Base-by-base conservation (phyloP, 164 flowering plant species). In the Nymphaea colorata region DNA sequence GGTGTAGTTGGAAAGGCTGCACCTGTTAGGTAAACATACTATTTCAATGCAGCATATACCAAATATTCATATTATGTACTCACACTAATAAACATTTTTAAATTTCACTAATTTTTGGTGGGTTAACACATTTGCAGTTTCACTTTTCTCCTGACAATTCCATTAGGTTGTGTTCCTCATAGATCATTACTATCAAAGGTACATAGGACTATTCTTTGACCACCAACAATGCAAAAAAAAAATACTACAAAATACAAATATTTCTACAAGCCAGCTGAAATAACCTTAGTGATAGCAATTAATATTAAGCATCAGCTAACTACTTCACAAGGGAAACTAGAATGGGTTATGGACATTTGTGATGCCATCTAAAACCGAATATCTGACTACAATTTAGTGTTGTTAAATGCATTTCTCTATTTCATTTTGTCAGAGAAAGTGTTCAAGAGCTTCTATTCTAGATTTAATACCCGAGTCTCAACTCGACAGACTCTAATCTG, bases 1-100 rank as follows among this genome's bases (percentile, higher is more conserved):
- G 83, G 79, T 78, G 85, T 41, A 90, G 79, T 68, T 74, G 72
- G 69, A 85, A 78, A 44, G 82, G 79, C 67, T 76, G 79, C 47
- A 77, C 80, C 90, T 90, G 77, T 42, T n/a, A 61, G 62, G 75
- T 18, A 68, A n/a, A 18, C 17, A 25, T 7, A 25, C 3, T 64
- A 36, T 64, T 15, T 25, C 43, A 68, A 62, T 4, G 43, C 62
- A 45, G 12, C 59, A 18, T 25, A 25, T 25, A 25, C 36, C 36
- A 25, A 25, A 25, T 25, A 25, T 25, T 25, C 36, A 42, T 18
- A 8, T 61, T 53, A 25, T 15, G 44, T 16, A 6, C 41, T 11
- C 8, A 11, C 1, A 17, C 4, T 64, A n/a, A 11, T 41, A 64
- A 18, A 42, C 5, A 14, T 14, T 36, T 36, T 61, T 2, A n/a